A percentile compares a stretch with the other conserved stretches of the same genome.
Conservation (phyloP, 108 stramenopile genomes). For the Schizochytrium sp. region DNA sequence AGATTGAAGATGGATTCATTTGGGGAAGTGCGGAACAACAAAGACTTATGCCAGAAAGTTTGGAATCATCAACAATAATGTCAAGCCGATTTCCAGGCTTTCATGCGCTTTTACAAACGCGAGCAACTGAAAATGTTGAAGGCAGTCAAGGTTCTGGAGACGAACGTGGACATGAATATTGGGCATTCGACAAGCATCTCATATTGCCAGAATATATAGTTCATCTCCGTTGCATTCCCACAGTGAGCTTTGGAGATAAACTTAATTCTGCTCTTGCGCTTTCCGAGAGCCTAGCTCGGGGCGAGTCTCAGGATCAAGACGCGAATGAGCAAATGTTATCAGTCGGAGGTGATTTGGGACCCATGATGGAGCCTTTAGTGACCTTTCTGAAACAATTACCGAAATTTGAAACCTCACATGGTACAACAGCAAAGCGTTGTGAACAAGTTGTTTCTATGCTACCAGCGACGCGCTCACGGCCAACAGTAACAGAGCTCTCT, state of each 20-base stretch:
- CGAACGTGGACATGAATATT: constrained; percentile 61
- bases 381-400: background rate
- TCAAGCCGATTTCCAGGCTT: background rate
- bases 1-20: constrained; percentile 5
- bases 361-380: constrained; percentile 49
- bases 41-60: background rate
- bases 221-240: constrained; percentile 48
- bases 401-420: background rate
- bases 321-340: too few species aligned
- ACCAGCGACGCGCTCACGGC: background rate
- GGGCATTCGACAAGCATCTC: constrained; percentile 67
- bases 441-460: background rate
- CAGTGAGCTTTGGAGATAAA: background rate
- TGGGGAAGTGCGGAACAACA: background rate
- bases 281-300: too few species aligned
- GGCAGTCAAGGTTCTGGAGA: background rate
- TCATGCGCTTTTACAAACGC: background rate
- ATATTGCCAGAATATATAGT: constrained; percentile 72
- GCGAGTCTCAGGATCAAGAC: too few species aligned
- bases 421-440: constrained; percentile 10
- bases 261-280: background rate
- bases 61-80: background rate
- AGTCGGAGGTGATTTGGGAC: constrained; percentile 22
- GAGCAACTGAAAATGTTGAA: background rate
- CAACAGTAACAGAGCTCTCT: background rate